Conservation (phyloP, 1,139 yeast genomes). For the Kodamaea alishanica region DNA sequence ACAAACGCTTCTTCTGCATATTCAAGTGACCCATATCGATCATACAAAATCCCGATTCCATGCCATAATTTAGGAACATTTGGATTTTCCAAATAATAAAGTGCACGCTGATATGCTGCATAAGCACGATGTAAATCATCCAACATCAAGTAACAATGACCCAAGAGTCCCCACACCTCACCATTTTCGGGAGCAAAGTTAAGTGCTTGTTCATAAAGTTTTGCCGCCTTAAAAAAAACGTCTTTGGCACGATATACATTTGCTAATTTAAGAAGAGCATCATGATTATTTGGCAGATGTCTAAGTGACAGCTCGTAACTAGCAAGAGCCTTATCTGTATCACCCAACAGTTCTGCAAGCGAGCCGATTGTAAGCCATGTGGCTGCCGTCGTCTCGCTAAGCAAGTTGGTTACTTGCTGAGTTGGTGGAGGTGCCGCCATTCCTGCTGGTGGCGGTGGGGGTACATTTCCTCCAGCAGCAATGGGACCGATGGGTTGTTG, state of each 20-base stretch:
- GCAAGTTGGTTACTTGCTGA: conserved; percentile 13
- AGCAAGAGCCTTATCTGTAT: conserved; percentile 81
- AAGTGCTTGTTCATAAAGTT: conserved; percentile 82
- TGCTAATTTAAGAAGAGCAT: conserved; percentile 81
- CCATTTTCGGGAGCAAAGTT: conserved; percentile 84
- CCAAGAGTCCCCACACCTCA: conserved; percentile 95
- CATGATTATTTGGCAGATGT: conserved; percentile 81
- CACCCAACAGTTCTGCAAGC: conserved; percentile 86
- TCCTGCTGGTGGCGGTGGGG: conserved; percentile 13
- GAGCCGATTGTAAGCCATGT: conserved; percentile 93
- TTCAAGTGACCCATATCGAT: conserved; percentile 90
- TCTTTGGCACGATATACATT: conserved; percentile 85
- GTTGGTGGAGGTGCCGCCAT: conserved; percentile 11
- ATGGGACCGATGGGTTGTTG: conserved; percentile 11
- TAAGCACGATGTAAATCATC: conserved; percentile 95
- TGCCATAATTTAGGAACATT: conserved; percentile 98
- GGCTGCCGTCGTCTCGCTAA: conserved; percentile 74
- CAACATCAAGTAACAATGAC: conserved; percentile 95
- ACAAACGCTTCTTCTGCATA: conserved; percentile 98
- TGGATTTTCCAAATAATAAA: conserved; percentile 86
- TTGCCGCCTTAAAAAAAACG: conserved; percentile 90
- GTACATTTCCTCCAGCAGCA: conserved; percentile 6
- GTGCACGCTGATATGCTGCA: conserved; percentile 93
- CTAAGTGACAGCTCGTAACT: conserved; percentile 90
- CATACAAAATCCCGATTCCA: conserved; percentile 94